Percentiles rank a stretch among this genome's conserved stretches.
Evolutionary conservation across 108 stramenopile species (phyloP).

Genomic region (Nannochloropsis gaditana): DNA sequence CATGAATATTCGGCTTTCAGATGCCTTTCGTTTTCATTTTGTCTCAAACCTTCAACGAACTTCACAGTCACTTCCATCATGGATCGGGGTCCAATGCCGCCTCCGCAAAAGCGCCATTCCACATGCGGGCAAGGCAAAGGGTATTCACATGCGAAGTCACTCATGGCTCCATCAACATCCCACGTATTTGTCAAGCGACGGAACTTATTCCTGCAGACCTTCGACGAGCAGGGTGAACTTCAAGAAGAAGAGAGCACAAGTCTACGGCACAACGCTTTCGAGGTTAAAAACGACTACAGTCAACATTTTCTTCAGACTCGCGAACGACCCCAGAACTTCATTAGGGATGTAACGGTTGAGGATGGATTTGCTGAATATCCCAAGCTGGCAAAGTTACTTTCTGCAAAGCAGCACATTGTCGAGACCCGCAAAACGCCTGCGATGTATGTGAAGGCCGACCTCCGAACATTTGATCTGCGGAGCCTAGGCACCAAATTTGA

Average conservation of each 20-base stretch:
- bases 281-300: slow-evolving; percentile 18
- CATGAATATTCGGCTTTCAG: too few species aligned
- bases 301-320: slow-evolving; percentile 10
- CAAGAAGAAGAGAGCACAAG: neutral
- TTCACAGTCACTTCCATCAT: too few species aligned
- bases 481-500: neutral
- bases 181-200: slow-evolving; percentile 1
- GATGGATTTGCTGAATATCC: neutral
- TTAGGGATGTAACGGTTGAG: neutral
- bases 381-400: neutral
- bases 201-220: slow-evolving; percentile 17
- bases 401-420: neutral
- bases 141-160: neutral
- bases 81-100: too few species aligned
- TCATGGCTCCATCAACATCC: neutral
- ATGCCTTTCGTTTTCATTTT: too few species aligned
- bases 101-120: too few species aligned
- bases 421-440: neutral
- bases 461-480: neutral
- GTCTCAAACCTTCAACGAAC: too few species aligned
- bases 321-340: neutral
- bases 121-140: neutral
- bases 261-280: neutral
- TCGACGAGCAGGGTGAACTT: neutral
- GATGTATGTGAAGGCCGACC: slow-evolving; percentile 19